These are phyloP conservation scores for Ogataea allantospora DNA, from an alignment of 805 yeast genomes.

Conservation along the genomic window DNA sequence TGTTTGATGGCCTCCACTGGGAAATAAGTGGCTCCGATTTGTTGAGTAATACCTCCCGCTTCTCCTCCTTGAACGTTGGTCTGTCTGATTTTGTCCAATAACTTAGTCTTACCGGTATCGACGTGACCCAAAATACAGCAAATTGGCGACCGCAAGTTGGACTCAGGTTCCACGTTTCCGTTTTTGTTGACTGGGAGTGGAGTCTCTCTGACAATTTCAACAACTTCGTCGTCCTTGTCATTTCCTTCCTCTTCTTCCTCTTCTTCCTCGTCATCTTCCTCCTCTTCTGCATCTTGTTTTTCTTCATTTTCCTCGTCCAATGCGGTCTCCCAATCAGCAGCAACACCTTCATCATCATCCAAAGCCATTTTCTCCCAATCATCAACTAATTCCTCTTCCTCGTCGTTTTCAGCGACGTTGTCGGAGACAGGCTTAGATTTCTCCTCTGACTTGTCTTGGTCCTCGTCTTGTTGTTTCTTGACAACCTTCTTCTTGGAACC, in stretches of 20 bases:
- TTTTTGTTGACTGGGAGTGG: slow-evolving; percentile 16
- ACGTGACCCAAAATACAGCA: slow-evolving; percentile 99
- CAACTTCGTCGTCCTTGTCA: slow-evolving; percentile 30
- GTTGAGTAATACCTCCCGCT: slow-evolving; percentile 99
- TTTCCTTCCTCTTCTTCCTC: slow-evolving; percentile 32
- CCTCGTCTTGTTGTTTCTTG: slow-evolving; percentile 33
- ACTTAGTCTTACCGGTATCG: slow-evolving; percentile 98
- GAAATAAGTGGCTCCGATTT: slow-evolving; percentile 99
- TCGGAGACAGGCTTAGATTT: slow-evolving; percentile 19
- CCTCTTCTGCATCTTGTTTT: slow-evolving; percentile 35
- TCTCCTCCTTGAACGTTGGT: slow-evolving; percentile 99
- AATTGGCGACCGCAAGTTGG: slow-evolving; percentile 92
- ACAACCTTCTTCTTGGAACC: slow-evolving; percentile 64
- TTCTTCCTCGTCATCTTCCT: slow-evolving; percentile 31
- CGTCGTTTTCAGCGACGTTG: slow-evolving; percentile 36
- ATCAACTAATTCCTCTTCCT: slow-evolving; percentile 52
- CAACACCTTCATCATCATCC: slow-evolving; percentile 52
- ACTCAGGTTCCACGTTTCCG: slow-evolving; percentile 20
- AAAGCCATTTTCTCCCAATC: slow-evolving; percentile 82
- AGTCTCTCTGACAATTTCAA: slow-evolving; percentile 29
- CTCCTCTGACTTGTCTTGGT: slow-evolving; percentile 30
- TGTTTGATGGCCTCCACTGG: slow-evolving; percentile 91
- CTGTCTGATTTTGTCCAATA: slow-evolving; percentile 95
- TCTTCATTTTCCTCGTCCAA: slow-evolving; percentile 29
- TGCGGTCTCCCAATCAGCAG: slow-evolving; percentile 52